phyloP scores from a whole-genome alignment of 1,139 yeast species.

The Lodderomyces parapsilosis region DNA sequence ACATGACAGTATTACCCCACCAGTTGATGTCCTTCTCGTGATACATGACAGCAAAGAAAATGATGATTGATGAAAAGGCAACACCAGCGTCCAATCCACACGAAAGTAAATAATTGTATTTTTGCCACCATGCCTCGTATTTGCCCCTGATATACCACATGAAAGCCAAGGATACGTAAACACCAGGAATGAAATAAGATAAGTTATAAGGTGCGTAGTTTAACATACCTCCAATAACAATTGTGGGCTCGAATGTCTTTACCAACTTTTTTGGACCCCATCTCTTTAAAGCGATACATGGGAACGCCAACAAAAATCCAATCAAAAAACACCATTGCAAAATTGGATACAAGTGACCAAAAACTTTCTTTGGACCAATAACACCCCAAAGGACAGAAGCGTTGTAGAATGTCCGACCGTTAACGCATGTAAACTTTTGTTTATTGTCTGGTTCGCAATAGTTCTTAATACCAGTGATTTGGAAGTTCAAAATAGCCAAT shows the following conservation, averaged over 20 bases:
- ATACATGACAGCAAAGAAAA: conserved; percentile 53
- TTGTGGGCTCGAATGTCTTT: conserved; percentile 41
- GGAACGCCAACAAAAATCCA: conserved; percentile 48
- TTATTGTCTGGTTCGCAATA: conserved; percentile 46
- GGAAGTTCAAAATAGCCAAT: conserved; percentile 56
- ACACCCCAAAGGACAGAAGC: conserved; percentile 68
- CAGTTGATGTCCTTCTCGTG: conserved; percentile 37
- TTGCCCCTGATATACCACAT: conserved; percentile 46
- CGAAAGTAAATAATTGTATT: conserved; percentile 52
- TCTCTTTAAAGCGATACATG: conserved; percentile 40
- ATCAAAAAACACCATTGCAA: conserved; percentile 54
- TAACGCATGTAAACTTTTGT: conserved; percentile 51
- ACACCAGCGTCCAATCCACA: conserved; percentile 51
- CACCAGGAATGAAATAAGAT: conserved; percentile 44
- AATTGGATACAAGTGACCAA: conserved; percentile 46
- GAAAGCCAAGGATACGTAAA: conserved; percentile 39
- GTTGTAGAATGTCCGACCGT: conserved; percentile 45
- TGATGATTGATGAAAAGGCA: conserved; percentile 47
- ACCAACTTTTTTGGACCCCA: conserved; percentile 30
- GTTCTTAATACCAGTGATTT: conserved; percentile 33
- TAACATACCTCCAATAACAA: conserved; percentile 39
- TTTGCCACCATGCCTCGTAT: conserved; percentile 52
- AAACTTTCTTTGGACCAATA: conserved; percentile 61
- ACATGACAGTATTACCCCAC: conserved; percentile 57
- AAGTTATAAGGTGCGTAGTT: conserved; percentile 51